Conservation (phyloP, 371 early-diverging fungal species). For the Enteropsectra breve region DNA sequence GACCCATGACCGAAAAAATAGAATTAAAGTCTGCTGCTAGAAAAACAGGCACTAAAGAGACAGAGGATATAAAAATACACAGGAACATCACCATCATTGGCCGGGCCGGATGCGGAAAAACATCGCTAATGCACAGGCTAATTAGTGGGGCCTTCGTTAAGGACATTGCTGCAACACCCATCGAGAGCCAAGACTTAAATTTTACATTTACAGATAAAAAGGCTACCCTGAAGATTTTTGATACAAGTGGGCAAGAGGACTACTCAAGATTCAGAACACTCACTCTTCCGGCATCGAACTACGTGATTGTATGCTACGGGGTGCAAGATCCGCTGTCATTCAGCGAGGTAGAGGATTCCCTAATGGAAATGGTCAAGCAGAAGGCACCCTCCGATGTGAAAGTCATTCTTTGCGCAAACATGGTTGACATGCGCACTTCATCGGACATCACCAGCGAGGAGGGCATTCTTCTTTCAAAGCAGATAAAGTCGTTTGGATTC, state of each 20-base stretch:
- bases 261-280: constrained; percentile 50
- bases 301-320: constrained; percentile 49
- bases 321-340: constrained; percentile 41
- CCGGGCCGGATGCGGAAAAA: constrained; percentile 57
- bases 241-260: constrained; percentile 61
- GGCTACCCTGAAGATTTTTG: constrained; percentile 40
- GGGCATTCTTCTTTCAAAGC: constrained; percentile 64
- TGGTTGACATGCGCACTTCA: constrained; percentile 25
- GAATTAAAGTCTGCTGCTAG: too few relatives aligned
- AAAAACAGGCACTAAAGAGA: constrained; percentile 8
- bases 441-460: constrained; percentile 26
- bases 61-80: constrained; percentile 9
- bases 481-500: constrained; percentile 81
- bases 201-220: not conserved
- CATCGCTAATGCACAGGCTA: constrained; percentile 49
- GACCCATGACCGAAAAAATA: too few relatives aligned
- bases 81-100: constrained; percentile 55
- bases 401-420: constrained; percentile 32
- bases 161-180: constrained; percentile 32
- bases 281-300: constrained; percentile 49
- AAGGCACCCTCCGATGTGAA: constrained; percentile 18
- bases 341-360: constrained; percentile 37
- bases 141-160: constrained; percentile 36
- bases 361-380: constrained; percentile 20
- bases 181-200: constrained; percentile 12